These are phyloP conservation scores for Phyllosticta citrichinensis DNA, from an alignment of 2,329 filamentous ascomycete genomes.

Conservation along the genomic window DNA sequence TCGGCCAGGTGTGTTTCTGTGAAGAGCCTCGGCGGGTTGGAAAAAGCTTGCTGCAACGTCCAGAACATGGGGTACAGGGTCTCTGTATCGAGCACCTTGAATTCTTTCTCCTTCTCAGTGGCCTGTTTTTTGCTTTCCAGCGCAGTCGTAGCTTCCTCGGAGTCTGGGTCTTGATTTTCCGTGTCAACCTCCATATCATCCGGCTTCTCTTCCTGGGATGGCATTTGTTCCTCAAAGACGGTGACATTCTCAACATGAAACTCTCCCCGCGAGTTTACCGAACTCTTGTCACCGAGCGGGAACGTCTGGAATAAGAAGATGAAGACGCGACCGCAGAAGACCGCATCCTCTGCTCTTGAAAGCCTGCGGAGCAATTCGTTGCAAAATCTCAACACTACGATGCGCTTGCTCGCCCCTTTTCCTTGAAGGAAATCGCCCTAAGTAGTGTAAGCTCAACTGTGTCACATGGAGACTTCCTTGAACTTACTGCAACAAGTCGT, in stretches of 20 bases:
- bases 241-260: conserved; percentile 95
- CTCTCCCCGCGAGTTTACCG: conserved; percentile 90
- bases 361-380: conserved; percentile 89
- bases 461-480: not conserved
- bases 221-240: conserved; percentile 55
- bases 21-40: conserved; percentile 77
- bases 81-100: conserved; percentile 50
- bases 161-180: conserved; percentile 24
- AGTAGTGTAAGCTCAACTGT: not conserved
- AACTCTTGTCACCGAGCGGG: conserved; percentile 90
- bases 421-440: conserved; percentile 7
- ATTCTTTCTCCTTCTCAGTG: conserved; percentile 33
- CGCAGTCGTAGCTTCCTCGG: conserved; percentile 39
- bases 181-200: conserved; percentile 60
- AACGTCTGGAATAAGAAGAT: conserved; percentile 99
- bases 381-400: conserved; percentile 86
- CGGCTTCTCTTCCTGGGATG: conserved; percentile 26
- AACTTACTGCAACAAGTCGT: conserved; percentile 63
- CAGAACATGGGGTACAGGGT: conserved; percentile 85
- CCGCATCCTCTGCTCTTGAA: conserved; percentile 92
- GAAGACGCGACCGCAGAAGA: conserved; percentile 94
- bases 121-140: conserved; percentile 27
- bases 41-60: conserved; percentile 86
- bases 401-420: conserved; percentile 52
- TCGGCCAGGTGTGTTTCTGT: conserved; percentile 54